Evolutionary conservation across 345 rosid species (phyloP).

Genomic region (Arabidopsis arenosa): DNA sequence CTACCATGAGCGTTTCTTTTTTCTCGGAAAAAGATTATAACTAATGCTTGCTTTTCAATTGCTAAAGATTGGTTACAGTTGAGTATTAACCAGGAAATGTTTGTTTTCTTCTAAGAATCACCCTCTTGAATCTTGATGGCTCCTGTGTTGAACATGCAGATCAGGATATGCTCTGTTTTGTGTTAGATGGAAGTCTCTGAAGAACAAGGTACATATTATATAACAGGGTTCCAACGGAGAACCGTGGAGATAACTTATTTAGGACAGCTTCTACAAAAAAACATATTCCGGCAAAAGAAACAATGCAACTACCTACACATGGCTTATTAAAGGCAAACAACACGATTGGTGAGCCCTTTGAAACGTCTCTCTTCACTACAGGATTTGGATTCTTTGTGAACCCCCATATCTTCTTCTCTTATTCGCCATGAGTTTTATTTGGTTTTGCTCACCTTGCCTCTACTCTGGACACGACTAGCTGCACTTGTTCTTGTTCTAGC

Average conservation of each 20-base stretch:
- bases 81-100: constrained; percentile 12
- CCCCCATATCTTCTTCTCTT: constrained; percentile 20
- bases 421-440: constrained; percentile 21
- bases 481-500: constrained; percentile 51
- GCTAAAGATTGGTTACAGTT: constrained; percentile 8
- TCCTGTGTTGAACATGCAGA: constrained; percentile 34
- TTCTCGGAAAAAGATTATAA: constrained; percentile 14
- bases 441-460: constrained; percentile 54
- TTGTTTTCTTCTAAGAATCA: constrained; percentile 10
- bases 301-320: constrained; percentile 37
- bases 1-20: constrained; percentile 27
- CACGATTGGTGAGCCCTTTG: constrained; percentile 39
- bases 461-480: constrained; percentile 52
- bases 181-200: constrained; percentile 22
- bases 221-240: constrained; percentile 40
- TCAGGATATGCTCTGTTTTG: constrained; percentile 30
- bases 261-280: constrained; percentile 33
- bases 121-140: constrained; percentile 34
- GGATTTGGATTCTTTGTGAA: constrained; percentile 29
- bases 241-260: constrained; percentile 35
- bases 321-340: constrained; percentile 45
- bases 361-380: constrained; percentile 28
- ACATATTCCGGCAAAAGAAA: constrained; percentile 39
- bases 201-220: constrained; percentile 34
- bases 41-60: constrained; percentile 10